A percentile compares a stretch with the other conserved stretches of the same genome.
Conservation (phyloP, 1,139 yeast genomes). For the Yamadazyma membranifaciens region DNA sequence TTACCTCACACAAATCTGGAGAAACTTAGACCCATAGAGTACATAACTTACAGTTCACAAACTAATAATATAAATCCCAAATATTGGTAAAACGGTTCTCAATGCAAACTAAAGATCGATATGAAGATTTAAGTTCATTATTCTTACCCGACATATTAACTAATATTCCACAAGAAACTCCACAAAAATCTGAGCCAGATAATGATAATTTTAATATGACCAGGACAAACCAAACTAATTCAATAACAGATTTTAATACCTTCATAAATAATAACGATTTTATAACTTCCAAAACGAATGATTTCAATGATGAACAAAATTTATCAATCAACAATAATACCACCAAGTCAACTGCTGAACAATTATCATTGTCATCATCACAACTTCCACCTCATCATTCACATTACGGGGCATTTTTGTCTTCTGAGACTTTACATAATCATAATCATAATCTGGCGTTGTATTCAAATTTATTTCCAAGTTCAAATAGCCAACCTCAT, state of each 20-base stretch:
- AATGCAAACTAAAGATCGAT: constrained; percentile 12
- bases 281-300: constrained; percentile 15
- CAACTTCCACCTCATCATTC: constrained; percentile 3
- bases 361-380: too few relatives aligned
- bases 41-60: too few relatives aligned
- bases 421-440: constrained; percentile 1
- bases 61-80: too few relatives aligned
- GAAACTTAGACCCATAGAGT: not conserved
- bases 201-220: constrained; percentile 1
- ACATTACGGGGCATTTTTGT: constrained; percentile 5
- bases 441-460: constrained; percentile 14
- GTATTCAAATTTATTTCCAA: constrained; percentile 11
- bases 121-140: constrained; percentile 44
- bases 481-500: constrained; percentile 10
- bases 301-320: not conserved
- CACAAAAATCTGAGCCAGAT: constrained; percentile 4
- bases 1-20: not conserved
- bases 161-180: constrained; percentile 12
- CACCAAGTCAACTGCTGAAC: not conserved
- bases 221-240: not conserved
- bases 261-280: constrained; percentile 24
- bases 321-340: constrained; percentile 2
- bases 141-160: constrained; percentile 44
- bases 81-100: not conserved
- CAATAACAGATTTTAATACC: constrained; percentile 20